These are phyloP conservation scores for Stephanocyclus meneghinianus DNA, from an alignment of 352 stramenopile genomes.

Conservation along the genomic window DNA sequence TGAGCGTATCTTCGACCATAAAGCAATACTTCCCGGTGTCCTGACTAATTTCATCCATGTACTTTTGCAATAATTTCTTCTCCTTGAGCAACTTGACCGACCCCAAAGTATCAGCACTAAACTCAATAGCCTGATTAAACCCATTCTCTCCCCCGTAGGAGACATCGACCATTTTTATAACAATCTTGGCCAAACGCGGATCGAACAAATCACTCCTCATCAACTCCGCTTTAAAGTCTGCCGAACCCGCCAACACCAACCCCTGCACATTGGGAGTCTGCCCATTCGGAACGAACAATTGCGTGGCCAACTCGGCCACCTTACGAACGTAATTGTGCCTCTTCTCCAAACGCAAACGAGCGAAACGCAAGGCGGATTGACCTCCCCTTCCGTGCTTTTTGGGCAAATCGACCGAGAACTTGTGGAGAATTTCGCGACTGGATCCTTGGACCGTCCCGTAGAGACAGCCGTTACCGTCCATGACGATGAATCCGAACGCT, in stretches of 20 bases:
- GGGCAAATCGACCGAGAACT: constrained; percentile 96
- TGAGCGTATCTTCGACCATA: constrained; percentile 97
- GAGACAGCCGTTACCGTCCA: constrained; percentile 98
- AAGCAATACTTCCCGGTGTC: constrained; percentile 99
- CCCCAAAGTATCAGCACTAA: constrained; percentile 93
- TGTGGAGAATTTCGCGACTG: constrained; percentile 89
- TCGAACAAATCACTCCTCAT: constrained; percentile 96
- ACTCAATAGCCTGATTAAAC: constrained; percentile 99
- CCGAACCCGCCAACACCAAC: constrained; percentile 96
- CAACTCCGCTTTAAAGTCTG: constrained; percentile 99
- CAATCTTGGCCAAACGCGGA: constrained; percentile 88
- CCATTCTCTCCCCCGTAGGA: constrained; percentile 98
- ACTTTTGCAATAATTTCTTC: constrained; percentile 98
- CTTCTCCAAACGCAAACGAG: constrained; percentile 98
- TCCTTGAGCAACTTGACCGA: constrained; percentile 99
- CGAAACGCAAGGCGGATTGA: constrained; percentile 99
- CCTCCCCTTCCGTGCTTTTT: constrained; percentile 99
- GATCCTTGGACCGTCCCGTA: constrained; percentile 96
- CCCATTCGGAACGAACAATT: constrained; percentile 97
- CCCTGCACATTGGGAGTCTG: constrained; percentile 97
- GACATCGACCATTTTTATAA: constrained; percentile 99
- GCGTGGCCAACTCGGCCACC: constrained; percentile 95
- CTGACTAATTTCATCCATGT: constrained; percentile 99
- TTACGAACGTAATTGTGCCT: constrained; percentile 99
- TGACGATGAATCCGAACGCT: constrained; percentile 98